Conservation (phyloP, 2,329 filamentous ascomycete species). For the Trichoderma breve region DNA sequence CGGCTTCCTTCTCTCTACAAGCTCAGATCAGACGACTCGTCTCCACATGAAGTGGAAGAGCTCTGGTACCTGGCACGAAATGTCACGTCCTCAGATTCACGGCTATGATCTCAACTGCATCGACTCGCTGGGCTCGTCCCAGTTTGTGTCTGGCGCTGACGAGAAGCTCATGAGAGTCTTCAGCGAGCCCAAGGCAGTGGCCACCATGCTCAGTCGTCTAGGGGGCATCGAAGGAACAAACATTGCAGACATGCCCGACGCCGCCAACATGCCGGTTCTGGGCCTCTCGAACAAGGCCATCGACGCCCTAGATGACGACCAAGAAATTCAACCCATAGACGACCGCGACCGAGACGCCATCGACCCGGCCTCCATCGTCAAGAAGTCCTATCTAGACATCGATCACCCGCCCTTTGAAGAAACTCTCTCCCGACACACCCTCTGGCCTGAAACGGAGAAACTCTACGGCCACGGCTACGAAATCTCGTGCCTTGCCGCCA, state of each 20-base stretch:
- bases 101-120: conserved; percentile 98
- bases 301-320: conserved; percentile 52
- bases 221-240: conserved; percentile 54
- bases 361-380: conserved; percentile 54
- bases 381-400: conserved; percentile 62
- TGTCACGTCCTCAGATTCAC: conserved; percentile 93
- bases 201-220: conserved; percentile 66
- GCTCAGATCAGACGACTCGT: conserved; percentile 88
- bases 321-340: conserved; percentile 44
- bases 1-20: conserved; percentile 82
- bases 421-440: conserved; percentile 79
- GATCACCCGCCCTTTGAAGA: conserved; percentile 84
- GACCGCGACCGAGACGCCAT: conserved; percentile 53
- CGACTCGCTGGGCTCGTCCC: conserved; percentile 66
- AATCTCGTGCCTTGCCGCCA: conserved; percentile 81
- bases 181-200: conserved; percentile 80
- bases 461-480: conserved; percentile 98
- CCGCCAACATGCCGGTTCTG: conserved; percentile 90
- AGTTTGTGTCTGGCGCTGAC: conserved; percentile 92
- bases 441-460: conserved; percentile 96
- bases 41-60: conserved; percentile 77
- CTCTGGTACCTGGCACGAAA: conserved; percentile 80
- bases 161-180: conserved; percentile 98
- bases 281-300: conserved; percentile 96
- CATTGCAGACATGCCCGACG: conserved; percentile 65